A percentile compares a stretch with the other conserved stretches of the same genome.
These are phyloP conservation scores for Kentomonas sorsogonicus DNA, from an alignment of 208 protist species.

Conservation along the genomic window DNA sequence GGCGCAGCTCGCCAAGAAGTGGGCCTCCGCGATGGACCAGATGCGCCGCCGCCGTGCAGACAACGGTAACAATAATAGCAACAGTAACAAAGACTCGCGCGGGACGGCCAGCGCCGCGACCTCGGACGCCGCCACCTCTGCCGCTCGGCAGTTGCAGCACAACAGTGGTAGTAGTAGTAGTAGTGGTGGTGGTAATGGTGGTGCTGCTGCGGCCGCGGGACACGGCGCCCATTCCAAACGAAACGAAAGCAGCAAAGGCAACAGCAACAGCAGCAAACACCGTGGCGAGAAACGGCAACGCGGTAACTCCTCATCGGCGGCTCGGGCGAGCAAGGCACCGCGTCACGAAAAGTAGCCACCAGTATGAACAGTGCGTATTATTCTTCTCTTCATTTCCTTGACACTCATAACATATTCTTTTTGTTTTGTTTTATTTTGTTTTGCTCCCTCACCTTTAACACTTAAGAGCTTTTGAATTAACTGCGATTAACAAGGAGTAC, in stretches of 20 bases:
- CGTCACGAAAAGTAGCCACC: neutral
- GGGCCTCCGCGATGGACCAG: slow-evolving; percentile 49
- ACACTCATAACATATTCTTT: no score
- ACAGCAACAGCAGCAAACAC: neutral
- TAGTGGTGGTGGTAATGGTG: neutral
- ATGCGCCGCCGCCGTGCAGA: no score
- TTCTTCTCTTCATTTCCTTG: no score
- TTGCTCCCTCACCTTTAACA: no score
- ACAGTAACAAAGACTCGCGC: no score
- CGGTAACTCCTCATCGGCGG: neutral
- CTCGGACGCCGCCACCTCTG: neutral
- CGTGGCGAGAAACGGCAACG: neutral
- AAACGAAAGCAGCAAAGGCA: neutral
- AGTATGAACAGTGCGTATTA: neutral
- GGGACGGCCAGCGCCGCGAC: no score
- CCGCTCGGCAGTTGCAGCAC: neutral
- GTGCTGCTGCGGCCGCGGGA: neutral
- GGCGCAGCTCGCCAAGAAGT: slow-evolving; percentile 40
- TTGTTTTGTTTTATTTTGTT: no score
- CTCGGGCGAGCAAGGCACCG: neutral
- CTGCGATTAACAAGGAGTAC: neutral
- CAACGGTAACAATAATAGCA: no score
- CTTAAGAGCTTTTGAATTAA: neutral
- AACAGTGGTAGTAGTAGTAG: neutral
- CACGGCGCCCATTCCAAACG: neutral